Conservation (phyloP, 495 filamentous ascomycete genomes). For the Oidiodendron maius region DNA sequence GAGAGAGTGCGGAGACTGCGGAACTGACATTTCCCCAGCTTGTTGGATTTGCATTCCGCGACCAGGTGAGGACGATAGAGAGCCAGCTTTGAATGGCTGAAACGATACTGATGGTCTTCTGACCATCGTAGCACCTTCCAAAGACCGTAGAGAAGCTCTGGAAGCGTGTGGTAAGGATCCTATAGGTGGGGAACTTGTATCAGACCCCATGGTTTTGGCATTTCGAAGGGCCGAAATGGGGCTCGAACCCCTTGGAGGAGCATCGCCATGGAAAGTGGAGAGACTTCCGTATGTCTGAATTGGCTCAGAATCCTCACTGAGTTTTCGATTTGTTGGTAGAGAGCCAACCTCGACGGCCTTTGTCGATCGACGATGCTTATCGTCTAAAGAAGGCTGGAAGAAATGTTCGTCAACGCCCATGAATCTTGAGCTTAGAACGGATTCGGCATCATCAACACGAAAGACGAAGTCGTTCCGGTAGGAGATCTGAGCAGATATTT, state of each 20-base stretch:
- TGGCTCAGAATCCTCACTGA: constrained; percentile 49
- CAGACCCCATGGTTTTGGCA: constrained; percentile 49
- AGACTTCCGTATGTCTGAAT: constrained; percentile 87
- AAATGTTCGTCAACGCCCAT: constrained; percentile 87
- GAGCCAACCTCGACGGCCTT: constrained; percentile 61
- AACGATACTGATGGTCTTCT: constrained; percentile 82
- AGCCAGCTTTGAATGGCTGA: constrained; percentile 91
- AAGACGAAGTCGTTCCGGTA: constrained; percentile 89
- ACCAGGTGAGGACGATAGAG: constrained; percentile 82
- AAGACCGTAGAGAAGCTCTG: constrained; percentile 52
- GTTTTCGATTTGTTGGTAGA: constrained; percentile 51
- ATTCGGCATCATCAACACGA: constrained; percentile 84
- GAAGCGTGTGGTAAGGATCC: constrained; percentile 56
- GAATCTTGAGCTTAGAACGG: constrained; percentile 88
- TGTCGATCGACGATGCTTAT: constrained; percentile 28
- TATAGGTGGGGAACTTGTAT: constrained; percentile 55
- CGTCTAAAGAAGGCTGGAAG: constrained; percentile 66
- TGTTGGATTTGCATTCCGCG: constrained; percentile 9
- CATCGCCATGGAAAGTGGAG: constrained; percentile 86
- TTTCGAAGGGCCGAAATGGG: constrained; percentile 80
- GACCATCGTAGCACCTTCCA: constrained; percentile 36
- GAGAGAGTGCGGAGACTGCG: constrained; percentile 57
- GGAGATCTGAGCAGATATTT: constrained; percentile 71
- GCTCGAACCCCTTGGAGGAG: constrained; percentile 67
- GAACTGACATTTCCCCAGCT: constrained; percentile 31